Base-by-base conservation (phyloP, 106 monocot species). In the Acorus calamus region DNA sequence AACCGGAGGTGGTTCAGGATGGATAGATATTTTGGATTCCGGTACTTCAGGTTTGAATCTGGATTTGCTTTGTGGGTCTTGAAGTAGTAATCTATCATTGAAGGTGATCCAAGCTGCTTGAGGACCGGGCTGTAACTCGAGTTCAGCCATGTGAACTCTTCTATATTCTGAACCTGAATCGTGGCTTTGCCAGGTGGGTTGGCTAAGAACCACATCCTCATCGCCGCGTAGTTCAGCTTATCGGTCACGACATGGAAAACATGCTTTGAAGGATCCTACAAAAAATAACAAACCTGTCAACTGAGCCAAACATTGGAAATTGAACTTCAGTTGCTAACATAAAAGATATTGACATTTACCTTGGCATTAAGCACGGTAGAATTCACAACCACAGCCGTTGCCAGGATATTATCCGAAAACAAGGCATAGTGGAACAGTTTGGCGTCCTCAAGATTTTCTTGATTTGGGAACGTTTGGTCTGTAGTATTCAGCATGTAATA, bases 161-260 rank as follows among this genome's bases (percentile, higher is more conserved):
- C 81, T 42, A 81, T 65, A 7, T 68, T 73, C 41, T 72, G 54
- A 55, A 78, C 77, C 56, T 78, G 71, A 53, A 78, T 67, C 46
- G 71, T 71, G 8, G 77, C 71, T 28, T 66, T 77, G 8, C 77
- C 77, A 49, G 73, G 69, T 10, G 59, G 69, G 53, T 77, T 77
- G 48, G 68, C 48, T 28, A 73, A 47, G 55, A 81, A 81, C 77
- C 76, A 77, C 77, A 81, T 77, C 14, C 55, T 68, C 76, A 77
- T 73, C 6, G 81, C 81, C 2, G 68, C 76, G 47, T 73, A 77
- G 53, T 81, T 81, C 43, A 81, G 57, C 42, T 52, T 77, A 52
- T 81, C 73, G 0, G 81, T 81, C 2, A 81, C 81, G 6, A 81
- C 44, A 58, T 81, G 81, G 69, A 81, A 81, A 7, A 77, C 76